These are phyloP conservation scores for Plantago elongata DNA, from an alignment of 257 asterid genomes.

Conservation along the genomic window DNA sequence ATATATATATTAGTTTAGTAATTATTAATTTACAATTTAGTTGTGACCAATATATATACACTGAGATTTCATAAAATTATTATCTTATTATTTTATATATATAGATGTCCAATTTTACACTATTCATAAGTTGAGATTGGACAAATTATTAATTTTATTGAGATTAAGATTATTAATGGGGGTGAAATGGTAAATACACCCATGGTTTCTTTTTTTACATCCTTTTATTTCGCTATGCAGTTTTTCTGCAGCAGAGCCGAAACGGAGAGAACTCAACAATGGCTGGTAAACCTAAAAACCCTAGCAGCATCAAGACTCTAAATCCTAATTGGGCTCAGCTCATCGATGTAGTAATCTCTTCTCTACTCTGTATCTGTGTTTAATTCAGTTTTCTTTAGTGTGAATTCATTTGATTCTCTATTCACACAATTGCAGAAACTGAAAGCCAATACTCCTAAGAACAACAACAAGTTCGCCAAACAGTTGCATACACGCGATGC, in stretches of 20 bases:
- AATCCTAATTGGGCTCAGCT: conserved; percentile 97
- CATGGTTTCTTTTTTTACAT: too few relatives aligned
- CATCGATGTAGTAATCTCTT: conserved; percentile 39
- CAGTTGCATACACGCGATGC: conserved; percentile 29
- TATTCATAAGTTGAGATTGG: too few relatives aligned
- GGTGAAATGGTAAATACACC: too few relatives aligned
- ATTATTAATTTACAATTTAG: too few relatives aligned
- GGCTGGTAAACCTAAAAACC: conserved; percentile 46
- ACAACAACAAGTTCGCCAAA: conserved; percentile 33
- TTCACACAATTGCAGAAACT: conserved; percentile 54
- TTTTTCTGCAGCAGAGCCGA: conserved; percentile 6
- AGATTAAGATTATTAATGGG: too few relatives aligned
- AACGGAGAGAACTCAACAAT: conserved; percentile 19
- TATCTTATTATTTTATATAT: too few relatives aligned
- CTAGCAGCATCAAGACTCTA: conserved; percentile 44
- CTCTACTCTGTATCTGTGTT: not conserved
- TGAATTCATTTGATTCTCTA: not conserved
- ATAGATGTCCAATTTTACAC: too few relatives aligned
- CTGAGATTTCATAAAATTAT: too few relatives aligned
- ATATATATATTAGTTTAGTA: too few relatives aligned
- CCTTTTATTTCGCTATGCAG: too few relatives aligned
- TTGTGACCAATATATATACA: too few relatives aligned
- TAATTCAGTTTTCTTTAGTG: conserved; percentile 11
- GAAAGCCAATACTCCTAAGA: conserved; percentile 40
- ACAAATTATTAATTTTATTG: too few relatives aligned